Conservation (phyloP, 176 grass and related monocot genomes). For the Miscanthus lutarioriparius region DNA sequence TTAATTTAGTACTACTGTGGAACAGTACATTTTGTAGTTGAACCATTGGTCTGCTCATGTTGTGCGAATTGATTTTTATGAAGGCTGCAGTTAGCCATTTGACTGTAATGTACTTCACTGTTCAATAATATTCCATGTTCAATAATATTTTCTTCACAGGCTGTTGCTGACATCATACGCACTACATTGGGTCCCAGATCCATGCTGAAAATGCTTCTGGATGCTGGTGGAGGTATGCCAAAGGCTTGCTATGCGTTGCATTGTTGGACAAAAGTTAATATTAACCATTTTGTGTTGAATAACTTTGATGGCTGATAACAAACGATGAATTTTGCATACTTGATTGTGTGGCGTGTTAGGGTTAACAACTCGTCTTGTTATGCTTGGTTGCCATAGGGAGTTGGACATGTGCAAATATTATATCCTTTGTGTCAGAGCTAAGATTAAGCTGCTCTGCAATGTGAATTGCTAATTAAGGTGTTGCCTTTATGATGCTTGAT, state of each 20-base stretch:
- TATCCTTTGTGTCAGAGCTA: not conserved
- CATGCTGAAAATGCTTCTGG: constrained; percentile 99
- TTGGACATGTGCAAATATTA: not conserved
- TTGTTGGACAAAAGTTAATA: too few species aligned
- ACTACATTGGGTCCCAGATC: constrained; percentile 97
- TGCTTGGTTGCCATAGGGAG: not conserved
- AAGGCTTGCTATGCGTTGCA: not conserved
- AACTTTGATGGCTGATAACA: not conserved
- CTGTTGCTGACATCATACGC: constrained; percentile 92
- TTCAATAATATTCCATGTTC: not conserved
- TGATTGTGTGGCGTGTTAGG: not conserved
- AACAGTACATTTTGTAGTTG: too few species aligned
- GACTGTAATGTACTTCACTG: not conserved
- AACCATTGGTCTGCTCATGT: not conserved
- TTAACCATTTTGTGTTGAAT: not conserved
- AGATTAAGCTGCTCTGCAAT: not conserved
- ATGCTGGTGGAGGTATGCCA: constrained; percentile 75
- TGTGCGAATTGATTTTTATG: not conserved
- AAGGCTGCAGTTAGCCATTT: not conserved
- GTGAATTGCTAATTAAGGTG: not conserved
- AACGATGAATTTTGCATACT: not conserved
- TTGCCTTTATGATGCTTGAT: not conserved
- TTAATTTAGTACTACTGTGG: too few species aligned
- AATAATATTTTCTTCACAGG: constrained; percentile 41
- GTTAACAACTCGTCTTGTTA: not conserved